Percentiles rank a stretch among this genome's conserved stretches.
Evolutionary conservation across 2,329 filamentous ascomycete genomes (phyloP).

Genomic region (Nothomitra cinnamomea): DNA sequence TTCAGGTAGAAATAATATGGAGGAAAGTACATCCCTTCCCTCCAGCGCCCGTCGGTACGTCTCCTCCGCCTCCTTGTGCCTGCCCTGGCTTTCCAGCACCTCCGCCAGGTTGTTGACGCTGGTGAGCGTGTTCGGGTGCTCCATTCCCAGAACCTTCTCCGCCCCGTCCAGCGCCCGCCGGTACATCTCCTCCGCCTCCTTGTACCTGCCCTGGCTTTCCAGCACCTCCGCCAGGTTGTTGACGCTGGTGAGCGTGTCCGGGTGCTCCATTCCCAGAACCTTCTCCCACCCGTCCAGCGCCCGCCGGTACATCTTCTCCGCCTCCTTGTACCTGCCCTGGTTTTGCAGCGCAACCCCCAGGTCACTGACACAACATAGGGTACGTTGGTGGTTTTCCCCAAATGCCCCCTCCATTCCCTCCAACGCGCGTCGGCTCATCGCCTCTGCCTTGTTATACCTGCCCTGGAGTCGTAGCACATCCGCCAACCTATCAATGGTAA

Average conservation of each 20-base stretch:
- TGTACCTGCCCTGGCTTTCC: neutral
- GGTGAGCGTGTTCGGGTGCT: constrained; percentile 1
- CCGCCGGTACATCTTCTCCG: neutral
- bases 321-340: neutral
- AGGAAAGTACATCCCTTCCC: too few species aligned
- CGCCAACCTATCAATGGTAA: neutral
- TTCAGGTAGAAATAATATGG: too few species aligned
- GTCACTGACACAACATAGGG: too few species aligned
- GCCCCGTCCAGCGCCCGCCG: neutral
- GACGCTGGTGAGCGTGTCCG: constrained; percentile 2
- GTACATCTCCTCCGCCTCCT: neutral
- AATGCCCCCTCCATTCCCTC: neutral
- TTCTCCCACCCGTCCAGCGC: neutral
- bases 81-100: neutral
- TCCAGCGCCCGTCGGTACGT: neutral
- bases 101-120: too few species aligned
- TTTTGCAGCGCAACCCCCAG: neutral
- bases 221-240: neutral
- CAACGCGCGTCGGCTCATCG: neutral
- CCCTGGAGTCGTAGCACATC: neutral
- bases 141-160: neutral
- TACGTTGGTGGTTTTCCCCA: neutral
- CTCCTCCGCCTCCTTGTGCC: neutral
- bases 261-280: neutral
- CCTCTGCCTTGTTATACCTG: neutral